Percentiles rank a stretch among this genome's conserved stretches.
These are phyloP conservation scores for Xylariaceae sp. DNA, from an alignment of 2,329 filamentous ascomycete species.

Conservation along the genomic window DNA sequence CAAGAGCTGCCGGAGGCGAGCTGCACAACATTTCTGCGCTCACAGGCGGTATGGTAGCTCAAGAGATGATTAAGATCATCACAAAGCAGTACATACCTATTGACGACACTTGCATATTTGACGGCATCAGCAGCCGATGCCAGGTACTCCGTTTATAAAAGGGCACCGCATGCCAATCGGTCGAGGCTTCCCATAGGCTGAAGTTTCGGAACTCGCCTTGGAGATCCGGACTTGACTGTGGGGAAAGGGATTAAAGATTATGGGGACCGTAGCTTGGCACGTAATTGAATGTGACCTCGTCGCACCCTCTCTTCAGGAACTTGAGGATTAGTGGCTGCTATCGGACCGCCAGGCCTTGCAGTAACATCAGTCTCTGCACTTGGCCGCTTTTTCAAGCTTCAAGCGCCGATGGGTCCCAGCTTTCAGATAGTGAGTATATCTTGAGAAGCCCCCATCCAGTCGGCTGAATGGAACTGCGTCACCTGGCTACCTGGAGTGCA, in stretches of 20 bases:
- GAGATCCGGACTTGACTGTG: constrained; percentile 31
- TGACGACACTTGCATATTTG: constrained; percentile 67
- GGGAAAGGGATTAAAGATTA: constrained; percentile 23
- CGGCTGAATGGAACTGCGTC: constrained; percentile 23
- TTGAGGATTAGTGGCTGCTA: constrained; percentile 22
- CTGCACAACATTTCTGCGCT: constrained; percentile 89
- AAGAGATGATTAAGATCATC: constrained; percentile 90
- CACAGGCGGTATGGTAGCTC: constrained; percentile 88
- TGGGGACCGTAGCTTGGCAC: constrained; percentile 24
- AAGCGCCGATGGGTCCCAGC: constrained; percentile 14
- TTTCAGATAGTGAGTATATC: constrained; percentile 13
- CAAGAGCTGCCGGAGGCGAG: constrained; percentile 76
- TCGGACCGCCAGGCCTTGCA: constrained; percentile 37
- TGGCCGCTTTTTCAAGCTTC: constrained; percentile 11
- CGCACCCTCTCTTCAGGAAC: constrained; percentile 24
- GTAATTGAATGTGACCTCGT: constrained; percentile 28
- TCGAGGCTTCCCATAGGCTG: constrained; percentile 23
- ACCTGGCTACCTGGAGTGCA: constrained; percentile 7
- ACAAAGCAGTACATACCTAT: constrained; percentile 70
- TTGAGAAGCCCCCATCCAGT: constrained; percentile 13
- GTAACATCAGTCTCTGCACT: constrained; percentile 24
- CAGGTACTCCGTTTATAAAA: constrained; percentile 53
- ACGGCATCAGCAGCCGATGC: constrained; percentile 61
- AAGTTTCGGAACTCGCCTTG: constrained; percentile 25
- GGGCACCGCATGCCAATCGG: constrained; percentile 16